A percentile compares a stretch with the other conserved stretches of the same genome.
These are phyloP conservation scores for Fusarium tupiense DNA, from an alignment of 2,329 filamentous ascomycete species.

Conservation along the genomic window DNA sequence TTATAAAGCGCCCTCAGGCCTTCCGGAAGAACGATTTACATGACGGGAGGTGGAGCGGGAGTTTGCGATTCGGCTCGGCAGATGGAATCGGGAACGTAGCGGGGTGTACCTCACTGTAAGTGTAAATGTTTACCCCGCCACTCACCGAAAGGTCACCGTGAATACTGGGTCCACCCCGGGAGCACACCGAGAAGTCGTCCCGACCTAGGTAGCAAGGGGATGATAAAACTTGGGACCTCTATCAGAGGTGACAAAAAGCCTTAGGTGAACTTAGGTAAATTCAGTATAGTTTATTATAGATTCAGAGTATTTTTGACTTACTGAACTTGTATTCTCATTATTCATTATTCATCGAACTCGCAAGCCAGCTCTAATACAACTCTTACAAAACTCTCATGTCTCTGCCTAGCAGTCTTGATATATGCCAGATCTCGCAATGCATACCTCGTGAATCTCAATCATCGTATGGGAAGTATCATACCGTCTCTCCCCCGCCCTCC, in stretches of 20 bases:
- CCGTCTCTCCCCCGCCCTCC: slow-evolving; percentile 15
- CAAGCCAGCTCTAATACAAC: neutral
- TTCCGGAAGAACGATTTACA: slow-evolving; percentile 44
- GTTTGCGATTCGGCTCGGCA: slow-evolving; percentile 43
- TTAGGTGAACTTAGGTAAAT: no score
- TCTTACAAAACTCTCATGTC: neutral
- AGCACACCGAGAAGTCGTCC: slow-evolving; percentile 3
- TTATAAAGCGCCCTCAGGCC: slow-evolving; percentile 19
- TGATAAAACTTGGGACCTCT: no score
- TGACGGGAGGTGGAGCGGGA: slow-evolving; percentile 35
- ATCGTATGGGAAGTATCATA: slow-evolving; percentile 35
- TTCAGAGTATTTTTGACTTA: no score
- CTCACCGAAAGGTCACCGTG: slow-evolving; percentile 27
- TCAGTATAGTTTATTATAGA: no score
- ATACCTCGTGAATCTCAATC: neutral
- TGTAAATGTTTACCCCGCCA: slow-evolving; percentile 46
- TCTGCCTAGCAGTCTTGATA: neutral
- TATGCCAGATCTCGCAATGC: neutral
- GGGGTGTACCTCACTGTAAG: slow-evolving; percentile 6
- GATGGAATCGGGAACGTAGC: slow-evolving; percentile 42
- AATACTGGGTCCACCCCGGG: neutral
- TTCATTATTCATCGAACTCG: neutral
- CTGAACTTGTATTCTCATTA: neutral
- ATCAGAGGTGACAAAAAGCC: no score
- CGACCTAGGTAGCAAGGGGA: neutral